phyloP scores from a whole-genome alignment of 352 stramenopile species.

The Globisporangium paddicum region DNA sequence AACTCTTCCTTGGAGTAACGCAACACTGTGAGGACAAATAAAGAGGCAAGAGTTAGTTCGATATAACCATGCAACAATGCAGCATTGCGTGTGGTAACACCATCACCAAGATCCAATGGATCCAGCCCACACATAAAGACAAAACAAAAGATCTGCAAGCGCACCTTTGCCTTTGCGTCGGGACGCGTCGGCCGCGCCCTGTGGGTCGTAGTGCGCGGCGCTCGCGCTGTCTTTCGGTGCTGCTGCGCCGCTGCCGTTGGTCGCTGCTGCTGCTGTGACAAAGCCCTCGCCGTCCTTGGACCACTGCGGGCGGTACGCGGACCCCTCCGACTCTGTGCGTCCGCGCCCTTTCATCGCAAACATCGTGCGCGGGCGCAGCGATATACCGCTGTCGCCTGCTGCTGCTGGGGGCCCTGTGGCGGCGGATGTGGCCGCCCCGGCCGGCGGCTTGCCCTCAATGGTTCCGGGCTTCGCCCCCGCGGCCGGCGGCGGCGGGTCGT shows the following conservation, averaged over 20 bases:
- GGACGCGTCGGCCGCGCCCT: conserved; percentile 19
- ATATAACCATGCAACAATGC: not conserved
- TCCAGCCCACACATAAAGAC: not conserved
- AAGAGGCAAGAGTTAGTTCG: not conserved
- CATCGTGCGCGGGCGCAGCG: conserved; percentile 81
- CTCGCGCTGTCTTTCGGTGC: conserved; percentile 20
- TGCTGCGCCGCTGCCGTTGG: not conserved
- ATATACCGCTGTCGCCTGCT: conserved; percentile 36
- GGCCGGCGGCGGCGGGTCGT: conserved; percentile 12
- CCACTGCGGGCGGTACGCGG: conserved; percentile 78
- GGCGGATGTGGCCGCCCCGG: not conserved
- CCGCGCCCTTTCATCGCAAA: conserved; percentile 84
- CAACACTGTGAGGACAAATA: conserved; percentile 37
- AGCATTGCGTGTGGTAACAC: not conserved
- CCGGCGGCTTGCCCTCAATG: conserved; percentile 7
- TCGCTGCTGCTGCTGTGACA: conserved; percentile 41
- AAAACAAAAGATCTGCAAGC: conserved; percentile 2
- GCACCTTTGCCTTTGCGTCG: conserved; percentile 76
- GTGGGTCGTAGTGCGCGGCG: conserved; percentile 11
- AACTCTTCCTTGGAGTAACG: conserved; percentile 82
- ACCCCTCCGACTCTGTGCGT: conserved; percentile 60
- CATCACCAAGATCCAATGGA: not conserved
- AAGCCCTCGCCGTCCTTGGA: conserved; percentile 85
- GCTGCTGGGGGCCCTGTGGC: not conserved
- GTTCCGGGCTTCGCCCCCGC: conserved; percentile 3